These are phyloP conservation scores for Chaetomiaceae sp. DNA, from an alignment of 2,329 filamentous ascomycete species.

Conservation along the genomic window DNA sequence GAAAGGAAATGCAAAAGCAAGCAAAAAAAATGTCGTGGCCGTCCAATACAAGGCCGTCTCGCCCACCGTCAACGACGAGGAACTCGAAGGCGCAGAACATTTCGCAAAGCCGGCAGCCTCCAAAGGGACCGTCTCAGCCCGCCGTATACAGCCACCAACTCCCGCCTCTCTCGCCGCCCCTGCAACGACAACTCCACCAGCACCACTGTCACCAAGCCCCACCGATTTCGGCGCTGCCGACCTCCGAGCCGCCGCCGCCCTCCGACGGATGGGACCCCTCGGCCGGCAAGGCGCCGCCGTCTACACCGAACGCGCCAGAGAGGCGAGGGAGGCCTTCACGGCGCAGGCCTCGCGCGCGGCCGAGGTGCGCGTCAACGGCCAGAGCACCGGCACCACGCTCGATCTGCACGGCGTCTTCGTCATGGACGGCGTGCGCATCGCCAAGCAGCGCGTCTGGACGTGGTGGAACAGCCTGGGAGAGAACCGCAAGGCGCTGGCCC, in stretches of 20 bases:
- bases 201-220: neutral
- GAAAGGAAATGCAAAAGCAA: constrained; percentile 14
- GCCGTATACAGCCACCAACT: neutral
- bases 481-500: constrained; percentile 40
- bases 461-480: constrained; percentile 80
- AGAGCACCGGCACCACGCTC: constrained; percentile 57
- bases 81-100: constrained; percentile 23
- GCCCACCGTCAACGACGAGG: constrained; percentile 14
- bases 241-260: constrained; percentile 17
- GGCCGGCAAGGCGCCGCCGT: constrained; percentile 72
- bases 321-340: constrained; percentile 51
- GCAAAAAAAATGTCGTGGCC: constrained; percentile 8
- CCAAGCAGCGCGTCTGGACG: constrained; percentile 55
- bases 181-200: neutral
- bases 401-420: constrained; percentile 85
- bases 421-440: constrained; percentile 74
- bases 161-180: neutral
- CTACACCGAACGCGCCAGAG: constrained; percentile 66
- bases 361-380: constrained; percentile 61
- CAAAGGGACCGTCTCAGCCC: neutral
- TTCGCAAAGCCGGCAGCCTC: constrained; percentile 1
- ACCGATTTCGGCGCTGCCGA: constrained; percentile 10
- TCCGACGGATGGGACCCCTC: constrained; percentile 57
- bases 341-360: constrained; percentile 58
- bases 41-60: constrained; percentile 27